Evolutionary conservation across 176 grass and related monocot species (phyloP).

Genomic region (Oryza meridionalis): DNA sequence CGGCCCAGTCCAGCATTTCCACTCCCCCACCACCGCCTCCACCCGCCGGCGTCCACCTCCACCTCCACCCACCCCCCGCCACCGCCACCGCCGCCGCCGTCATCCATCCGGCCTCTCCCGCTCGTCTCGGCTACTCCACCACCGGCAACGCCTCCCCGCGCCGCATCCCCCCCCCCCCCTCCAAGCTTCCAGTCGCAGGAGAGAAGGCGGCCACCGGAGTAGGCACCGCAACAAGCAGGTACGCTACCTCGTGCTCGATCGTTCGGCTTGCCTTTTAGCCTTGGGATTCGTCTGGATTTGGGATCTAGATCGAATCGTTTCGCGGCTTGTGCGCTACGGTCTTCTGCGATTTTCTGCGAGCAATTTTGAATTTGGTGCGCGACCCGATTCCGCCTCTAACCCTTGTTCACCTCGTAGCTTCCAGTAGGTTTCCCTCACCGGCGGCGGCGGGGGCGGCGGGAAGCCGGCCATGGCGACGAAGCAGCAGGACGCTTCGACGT

Average conservation of each 20-base stretch:
- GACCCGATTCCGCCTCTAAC: not conserved
- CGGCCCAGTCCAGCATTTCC: no score
- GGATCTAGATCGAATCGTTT: not conserved
- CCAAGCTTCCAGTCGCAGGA: not conserved
- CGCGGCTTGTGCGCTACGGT: not conserved
- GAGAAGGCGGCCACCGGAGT: not conserved
- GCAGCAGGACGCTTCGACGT: constrained; percentile 29
- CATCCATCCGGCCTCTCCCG: not conserved
- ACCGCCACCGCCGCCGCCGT: not conserved
- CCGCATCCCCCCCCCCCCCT: not conserved
- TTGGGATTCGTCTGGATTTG: not conserved
- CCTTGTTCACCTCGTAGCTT: not conserved
- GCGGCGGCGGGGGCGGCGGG: no score
- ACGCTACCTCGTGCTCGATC: not conserved
- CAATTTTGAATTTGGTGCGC: not conserved
- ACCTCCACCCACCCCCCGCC: no score
- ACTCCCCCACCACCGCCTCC: no score
- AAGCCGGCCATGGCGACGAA: constrained; percentile 39
- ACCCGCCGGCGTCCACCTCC: no score
- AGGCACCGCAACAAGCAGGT: not conserved
- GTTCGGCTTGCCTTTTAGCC: no score
- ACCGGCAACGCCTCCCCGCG: no score
- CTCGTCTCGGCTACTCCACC: no score
- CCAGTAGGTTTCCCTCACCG: not conserved
- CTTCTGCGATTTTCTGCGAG: not conserved